A percentile compares a stretch with the other conserved stretches of the same genome.
phyloP scores from a whole-genome alignment of 768 basidiomycete species.

The Lanmaoa pseudosensibilis region DNA sequence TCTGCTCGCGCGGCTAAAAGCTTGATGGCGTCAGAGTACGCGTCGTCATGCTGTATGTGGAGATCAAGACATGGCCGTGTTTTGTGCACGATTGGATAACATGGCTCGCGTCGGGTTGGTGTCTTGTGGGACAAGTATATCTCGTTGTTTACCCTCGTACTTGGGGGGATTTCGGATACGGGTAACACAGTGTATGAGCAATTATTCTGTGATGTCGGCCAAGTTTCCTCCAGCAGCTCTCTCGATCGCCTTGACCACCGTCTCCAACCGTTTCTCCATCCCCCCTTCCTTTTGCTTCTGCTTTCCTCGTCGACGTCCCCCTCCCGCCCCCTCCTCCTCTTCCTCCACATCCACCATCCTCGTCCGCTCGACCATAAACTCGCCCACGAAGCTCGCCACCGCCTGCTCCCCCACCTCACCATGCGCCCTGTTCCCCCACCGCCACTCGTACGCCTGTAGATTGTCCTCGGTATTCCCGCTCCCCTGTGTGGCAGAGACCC shows the following conservation, averaged over 20 bases:
- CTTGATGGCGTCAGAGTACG: too few relatives aligned
- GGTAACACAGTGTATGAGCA: neutral
- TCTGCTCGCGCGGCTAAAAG: too few relatives aligned
- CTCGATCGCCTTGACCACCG: slow-evolving; percentile 30
- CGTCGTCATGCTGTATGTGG: too few relatives aligned
- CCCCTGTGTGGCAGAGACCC: slow-evolving; percentile 45
- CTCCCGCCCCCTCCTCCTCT: slow-evolving; percentile 12
- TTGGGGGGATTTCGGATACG: neutral
- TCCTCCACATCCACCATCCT: slow-evolving; percentile 17
- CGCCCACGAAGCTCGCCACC: slow-evolving; percentile 72
- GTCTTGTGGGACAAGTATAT: too few relatives aligned
- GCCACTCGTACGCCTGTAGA: slow-evolving; percentile 60
- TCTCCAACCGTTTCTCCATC: slow-evolving; percentile 32
- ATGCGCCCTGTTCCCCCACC: slow-evolving; percentile 81
- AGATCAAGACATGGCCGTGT: too few relatives aligned
- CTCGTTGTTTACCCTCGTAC: too few relatives aligned
- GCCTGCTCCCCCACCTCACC: slow-evolving; percentile 81
- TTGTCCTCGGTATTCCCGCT: slow-evolving; percentile 9
- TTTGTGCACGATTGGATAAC: too few relatives aligned
- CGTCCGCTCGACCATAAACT: slow-evolving; percentile 59
- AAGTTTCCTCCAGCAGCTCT: slow-evolving; percentile 54
- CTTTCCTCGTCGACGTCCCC: slow-evolving; percentile 13
- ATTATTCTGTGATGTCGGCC: slow-evolving; percentile 27
- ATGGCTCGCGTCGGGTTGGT: too few relatives aligned
- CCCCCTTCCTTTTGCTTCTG: slow-evolving; percentile 14